Evolutionary conservation across 2,329 filamentous ascomycete genomes (phyloP), one percentile per base, ranked within the genome.

Genomic region (Fusarium pseudograminearum): DNA sequence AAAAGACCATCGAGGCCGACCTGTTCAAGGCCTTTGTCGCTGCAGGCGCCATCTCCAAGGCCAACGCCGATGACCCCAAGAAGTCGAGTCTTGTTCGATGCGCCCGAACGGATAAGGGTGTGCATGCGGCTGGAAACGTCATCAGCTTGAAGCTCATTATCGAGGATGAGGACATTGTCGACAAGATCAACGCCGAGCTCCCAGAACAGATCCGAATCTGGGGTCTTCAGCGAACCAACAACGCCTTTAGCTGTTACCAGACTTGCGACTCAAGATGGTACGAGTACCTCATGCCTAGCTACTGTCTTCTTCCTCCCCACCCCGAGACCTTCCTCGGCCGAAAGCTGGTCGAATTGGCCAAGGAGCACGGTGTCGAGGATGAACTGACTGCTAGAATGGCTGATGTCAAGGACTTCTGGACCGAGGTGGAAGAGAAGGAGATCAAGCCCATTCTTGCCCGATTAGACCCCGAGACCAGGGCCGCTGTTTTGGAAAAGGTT

Each of bases 1-100:
- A 97, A 77, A 94, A 94, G 82, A 99, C 95, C 0, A 98, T 99
- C 69, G 96, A 99, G 82, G 93, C 95, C 44, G 96, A 99, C 74
- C 84, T 99, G 5, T 99, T 99, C 82, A 88, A 89, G 33, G 96
- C 96, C 5, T 95, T 99, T 73, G 91, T 99, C 67, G 89, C 90
- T 5, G 94, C 96, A 5, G 93, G 94, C 20, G 94, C 96, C 40
- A 97, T 99, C 66, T 97, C 94, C 50, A 98, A 98, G 80, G 93
- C 93, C 67, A 99, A 99, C 77, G 96, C 96, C 24, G 90, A 97
- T 74, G 96, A 99, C 77, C 96, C 95, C 6, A 97, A 97, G 80
- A 99, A 99, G 81, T 97, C 94, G 3, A 94, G 93, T 54, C 87
- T 99, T 47, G 93, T 97, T 56, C 91, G 96, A 70, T 99, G 96